Evolutionary conservation across 495 filamentous ascomycete species (phyloP).

Genomic region (Neurospora cerealis): DNA sequence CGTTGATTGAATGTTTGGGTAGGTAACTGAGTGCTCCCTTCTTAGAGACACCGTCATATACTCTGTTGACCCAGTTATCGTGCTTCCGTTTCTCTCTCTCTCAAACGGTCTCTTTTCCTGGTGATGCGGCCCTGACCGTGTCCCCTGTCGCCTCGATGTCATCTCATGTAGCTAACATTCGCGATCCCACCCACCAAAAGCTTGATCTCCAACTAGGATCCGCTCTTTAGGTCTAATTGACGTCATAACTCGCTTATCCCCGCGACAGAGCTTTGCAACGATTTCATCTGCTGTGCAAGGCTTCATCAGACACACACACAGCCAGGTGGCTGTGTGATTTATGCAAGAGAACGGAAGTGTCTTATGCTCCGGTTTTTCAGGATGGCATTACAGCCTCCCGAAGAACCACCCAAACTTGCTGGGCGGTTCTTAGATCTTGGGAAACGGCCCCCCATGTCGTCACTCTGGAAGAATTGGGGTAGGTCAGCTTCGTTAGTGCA

Average conservation of each 20-base stretch:
- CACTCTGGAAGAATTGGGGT: not conserved
- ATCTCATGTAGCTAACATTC: conserved; percentile 4
- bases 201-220: conserved; percentile 3
- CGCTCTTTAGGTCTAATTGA: conserved; percentile 2
- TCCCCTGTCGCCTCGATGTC: conserved; percentile 5
- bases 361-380: not conserved
- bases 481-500: not conserved
- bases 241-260: conserved; percentile 12
- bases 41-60: not conserved
- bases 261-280: not conserved
- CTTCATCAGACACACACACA: not conserved
- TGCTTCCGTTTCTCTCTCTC: not conserved
- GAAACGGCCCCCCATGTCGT: not conserved
- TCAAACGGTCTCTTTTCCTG: not conserved
- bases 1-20: not conserved
- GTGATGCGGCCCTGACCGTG: not conserved
- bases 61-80: not conserved
- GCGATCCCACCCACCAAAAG: conserved; percentile 4
- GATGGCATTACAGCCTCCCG: not conserved
- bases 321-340: not conserved
- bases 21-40: not conserved
- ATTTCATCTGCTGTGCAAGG: not conserved
- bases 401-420: not conserved
- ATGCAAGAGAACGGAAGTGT: not conserved
- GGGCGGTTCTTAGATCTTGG: not conserved